phyloP scores from a whole-genome alignment of 495 filamentous ascomycete species.

The Lasiosphaeriaceae sp. region DNA sequence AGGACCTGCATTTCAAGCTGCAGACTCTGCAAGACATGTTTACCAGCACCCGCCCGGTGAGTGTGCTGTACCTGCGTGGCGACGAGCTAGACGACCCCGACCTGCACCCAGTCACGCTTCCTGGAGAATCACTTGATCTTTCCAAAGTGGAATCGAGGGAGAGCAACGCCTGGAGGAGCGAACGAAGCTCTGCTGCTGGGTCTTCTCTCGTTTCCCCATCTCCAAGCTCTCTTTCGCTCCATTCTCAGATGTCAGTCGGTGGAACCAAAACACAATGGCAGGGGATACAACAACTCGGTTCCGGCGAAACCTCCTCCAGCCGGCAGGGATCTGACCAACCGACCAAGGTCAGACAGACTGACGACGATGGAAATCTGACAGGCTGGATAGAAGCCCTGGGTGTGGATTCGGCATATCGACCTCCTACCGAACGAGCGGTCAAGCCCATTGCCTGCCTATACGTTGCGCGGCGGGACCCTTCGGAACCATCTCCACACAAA shows the following conservation, averaged over 20 bases:
- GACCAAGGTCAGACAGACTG: constrained; percentile 41
- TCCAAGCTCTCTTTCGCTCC: constrained; percentile 58
- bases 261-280: constrained; percentile 49
- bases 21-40: constrained; percentile 92
- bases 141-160: constrained; percentile 56
- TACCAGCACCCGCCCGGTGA: constrained; percentile 80
- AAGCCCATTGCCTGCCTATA: constrained; percentile 89
- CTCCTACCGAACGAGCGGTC: constrained; percentile 64
- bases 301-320: constrained; percentile 34
- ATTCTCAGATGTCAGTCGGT: constrained; percentile 44
- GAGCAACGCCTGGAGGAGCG: constrained; percentile 52
- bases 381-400: constrained; percentile 90
- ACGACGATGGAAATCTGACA: constrained; percentile 54
- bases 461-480: constrained; percentile 56
- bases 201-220: constrained; percentile 71
- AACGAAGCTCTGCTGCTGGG: constrained; percentile 46
- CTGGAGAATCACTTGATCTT: constrained; percentile 61
- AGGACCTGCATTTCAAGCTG: constrained; percentile 84
- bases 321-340: constrained; percentile 47
- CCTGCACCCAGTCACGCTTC: constrained; percentile 71
- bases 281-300: constrained; percentile 39
- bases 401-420: constrained; percentile 79
- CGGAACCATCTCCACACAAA: constrained; percentile 51
- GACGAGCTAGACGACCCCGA: constrained; percentile 87
- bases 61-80: constrained; percentile 77